These are phyloP conservation scores for Aulographum hederae DNA, from an alignment of 2,329 filamentous ascomycete species.

Conservation along the genomic window DNA sequence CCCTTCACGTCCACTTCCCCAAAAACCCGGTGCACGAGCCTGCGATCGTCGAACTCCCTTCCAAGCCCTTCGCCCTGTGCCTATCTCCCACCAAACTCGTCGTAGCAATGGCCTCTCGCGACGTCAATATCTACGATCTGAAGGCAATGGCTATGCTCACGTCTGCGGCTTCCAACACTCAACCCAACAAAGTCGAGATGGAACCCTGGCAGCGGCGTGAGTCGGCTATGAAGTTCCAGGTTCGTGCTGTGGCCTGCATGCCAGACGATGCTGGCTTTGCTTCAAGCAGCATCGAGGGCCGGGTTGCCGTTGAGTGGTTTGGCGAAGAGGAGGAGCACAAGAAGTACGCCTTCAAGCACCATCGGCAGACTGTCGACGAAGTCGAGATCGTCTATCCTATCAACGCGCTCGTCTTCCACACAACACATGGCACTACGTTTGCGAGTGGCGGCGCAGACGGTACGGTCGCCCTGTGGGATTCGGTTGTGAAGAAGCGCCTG, in stretches of 20 bases:
- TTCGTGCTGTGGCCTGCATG: slow-evolving; percentile 85
- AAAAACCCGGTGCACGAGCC: slow-evolving; percentile 19
- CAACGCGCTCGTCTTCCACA: slow-evolving; percentile 78
- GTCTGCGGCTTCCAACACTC: slow-evolving; percentile 26
- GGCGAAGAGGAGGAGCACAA: slow-evolving; percentile 76
- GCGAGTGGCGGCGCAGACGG: slow-evolving; percentile 80
- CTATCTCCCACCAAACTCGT: slow-evolving; percentile 71
- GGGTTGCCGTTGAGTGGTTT: slow-evolving; percentile 96
- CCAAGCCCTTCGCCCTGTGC: slow-evolving; percentile 75
- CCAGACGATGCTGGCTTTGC: slow-evolving; percentile 90
- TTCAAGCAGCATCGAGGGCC: slow-evolving; percentile 79
- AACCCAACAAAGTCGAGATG: slow-evolving; percentile 29
- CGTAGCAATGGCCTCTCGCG: slow-evolving; percentile 83
- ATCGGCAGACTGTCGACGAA: slow-evolving; percentile 54
- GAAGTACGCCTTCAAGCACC: slow-evolving; percentile 98
- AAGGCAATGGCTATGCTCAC: slow-evolving; percentile 41
- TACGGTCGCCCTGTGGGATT: slow-evolving; percentile 86
- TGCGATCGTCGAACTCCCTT: slow-evolving; percentile 54
- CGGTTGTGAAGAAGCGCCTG: slow-evolving; percentile 73
- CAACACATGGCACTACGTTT: slow-evolving; percentile 60
- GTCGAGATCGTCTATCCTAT: slow-evolving; percentile 81
- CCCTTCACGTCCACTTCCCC: slow-evolving; percentile 55
- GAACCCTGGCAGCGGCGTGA: slow-evolving; percentile 88
- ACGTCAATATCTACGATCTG: slow-evolving; percentile 91
- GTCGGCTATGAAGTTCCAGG: slow-evolving; percentile 91